Base-by-base conservation (phyloP, 2,329 filamentous ascomycete genomes). In the Claviceps pusilla region DNA sequence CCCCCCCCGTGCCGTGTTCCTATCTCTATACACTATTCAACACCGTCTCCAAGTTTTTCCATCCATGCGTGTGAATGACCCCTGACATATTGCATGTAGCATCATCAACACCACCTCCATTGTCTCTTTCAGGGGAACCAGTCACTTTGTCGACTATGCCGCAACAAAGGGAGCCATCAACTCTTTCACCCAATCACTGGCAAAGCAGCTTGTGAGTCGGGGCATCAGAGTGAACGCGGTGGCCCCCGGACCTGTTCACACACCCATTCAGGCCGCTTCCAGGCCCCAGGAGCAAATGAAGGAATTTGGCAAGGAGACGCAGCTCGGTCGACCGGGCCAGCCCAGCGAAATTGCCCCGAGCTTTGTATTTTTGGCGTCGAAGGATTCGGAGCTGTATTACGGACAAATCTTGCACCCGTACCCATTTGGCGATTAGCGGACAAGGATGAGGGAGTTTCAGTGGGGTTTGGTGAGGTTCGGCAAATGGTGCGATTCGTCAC, bases 101-200 rank as follows among this genome's bases (percentile, higher is more conserved):
- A 80, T 82, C 59, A 77, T 81, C 65, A 82, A 81, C 64, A 74
- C 73, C 1, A 73, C 75, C 1, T 79, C 76, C 0, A 70, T 75
- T 0, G 73, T 75, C n/a, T 72, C 74, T 1, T 80, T 79, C 64
- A 70, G 76, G 54, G 77, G 78, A 1, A 76, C 74, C 3, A 57
- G 64, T 0, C 56, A 62, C 19, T 73, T 79, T 67, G 63, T 80
- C 2, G 79, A 82, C 61, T 82, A 81, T 59, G 69, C 74, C 3
- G 66, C 76, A 1, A 80, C 77, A 6, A 82, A 83, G 60, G 78
- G 76, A 2, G 77, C 78, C 29, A 79, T 82, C 54, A 70, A 73
- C 2, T 73, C 73, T 0, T 81, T 82, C 58, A 81, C 78, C 0
- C 68, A 73, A 12, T 68, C 76, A 5, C 64, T 82, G 42, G 71